phyloP scores from a whole-genome alignment of 257 asterid species.

The Anisodus acutangulus region DNA sequence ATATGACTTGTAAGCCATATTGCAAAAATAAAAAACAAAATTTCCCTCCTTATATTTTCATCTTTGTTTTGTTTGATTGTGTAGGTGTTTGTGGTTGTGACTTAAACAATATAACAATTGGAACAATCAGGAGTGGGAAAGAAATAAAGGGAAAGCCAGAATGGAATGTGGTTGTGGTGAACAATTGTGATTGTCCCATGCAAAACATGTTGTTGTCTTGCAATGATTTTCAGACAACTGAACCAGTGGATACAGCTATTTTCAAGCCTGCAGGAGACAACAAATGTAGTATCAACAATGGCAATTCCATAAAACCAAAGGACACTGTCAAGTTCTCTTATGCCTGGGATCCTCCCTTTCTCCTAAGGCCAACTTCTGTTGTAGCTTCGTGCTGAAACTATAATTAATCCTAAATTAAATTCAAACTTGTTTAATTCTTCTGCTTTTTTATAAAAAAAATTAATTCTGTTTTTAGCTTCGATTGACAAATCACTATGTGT shows the following conservation, averaged over 20 bases:
- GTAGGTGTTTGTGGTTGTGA: conserved; percentile 28
- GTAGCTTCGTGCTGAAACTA: not conserved
- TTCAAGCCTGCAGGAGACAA: conserved; percentile 4
- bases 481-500: not conserved
- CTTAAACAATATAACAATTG: conserved; percentile 32
- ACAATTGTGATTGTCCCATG: conserved; percentile 32
- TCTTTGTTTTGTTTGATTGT: not conserved
- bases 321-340: conserved; percentile 26
- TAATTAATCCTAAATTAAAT: not conserved
- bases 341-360: conserved; percentile 34
- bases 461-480: not conserved
- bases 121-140: conserved; percentile 35
- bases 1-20: too few relatives aligned
- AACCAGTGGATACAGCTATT: conserved; percentile 23
- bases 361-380: conserved; percentile 31
- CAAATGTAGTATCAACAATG: conserved; percentile 15
- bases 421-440: not conserved
- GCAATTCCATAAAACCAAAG: not conserved
- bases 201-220: conserved; percentile 29
- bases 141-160: conserved; percentile 28
- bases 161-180: conserved; percentile 35
- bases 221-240: conserved; percentile 23
- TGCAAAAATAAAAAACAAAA: not conserved
- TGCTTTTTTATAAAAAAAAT: not conserved
- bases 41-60: too few relatives aligned